Evolutionary conservation across 139 green algal genomes (phyloP), one percentile per base, ranked within the genome.

Genomic region (Chlorella ohadii): DNA sequence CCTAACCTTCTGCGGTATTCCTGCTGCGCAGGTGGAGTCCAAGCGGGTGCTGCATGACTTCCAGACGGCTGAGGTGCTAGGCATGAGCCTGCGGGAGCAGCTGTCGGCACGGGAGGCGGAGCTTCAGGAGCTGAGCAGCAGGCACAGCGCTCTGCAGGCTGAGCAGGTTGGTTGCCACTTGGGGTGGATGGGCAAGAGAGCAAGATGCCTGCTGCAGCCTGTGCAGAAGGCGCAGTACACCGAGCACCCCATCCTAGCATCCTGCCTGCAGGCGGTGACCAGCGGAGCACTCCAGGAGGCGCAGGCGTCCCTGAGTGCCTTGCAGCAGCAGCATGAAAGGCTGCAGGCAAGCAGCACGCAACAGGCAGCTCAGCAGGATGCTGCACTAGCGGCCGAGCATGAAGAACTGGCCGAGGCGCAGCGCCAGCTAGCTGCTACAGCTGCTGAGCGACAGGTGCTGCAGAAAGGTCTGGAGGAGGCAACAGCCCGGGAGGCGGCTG

Each of bases 31-130:
- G 31, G 79, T 79, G 22, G 82, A 89, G 67, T 56, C 70, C 11
- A 70, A 85, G 80, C 39, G 82, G 59, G 68, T 78, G 1, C 77
- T 89, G 77, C 81, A 82, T 15, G 88, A 91, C 67, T 79, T 75
- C 67, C 73, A 82, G 64, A 57, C 86, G 3, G 74, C 88, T 25
- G 87, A 88, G 31, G 87, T 85, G 61, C 79, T 90, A 51, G 39
- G 84, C 33, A 72, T 85, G 64, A 84, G 86, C 25, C 73, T 88
- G 17, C 78, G 84, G 64, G 56, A 85, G 67, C 87, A 88, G 78
- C 84, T 91, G 81, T 59, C 84, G 31, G 84, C n/a, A 39, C 85
- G 89, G 41, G 57, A 56, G 15, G 67, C 28, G 0, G 77, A 88
- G 56, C 68, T 88, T 57, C 51, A 41, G 61, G 66, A 81, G 57